These are phyloP conservation scores for Penicillium sp. DNA, from an alignment of 2,329 filamentous ascomycete species.

Conservation along the genomic window DNA sequence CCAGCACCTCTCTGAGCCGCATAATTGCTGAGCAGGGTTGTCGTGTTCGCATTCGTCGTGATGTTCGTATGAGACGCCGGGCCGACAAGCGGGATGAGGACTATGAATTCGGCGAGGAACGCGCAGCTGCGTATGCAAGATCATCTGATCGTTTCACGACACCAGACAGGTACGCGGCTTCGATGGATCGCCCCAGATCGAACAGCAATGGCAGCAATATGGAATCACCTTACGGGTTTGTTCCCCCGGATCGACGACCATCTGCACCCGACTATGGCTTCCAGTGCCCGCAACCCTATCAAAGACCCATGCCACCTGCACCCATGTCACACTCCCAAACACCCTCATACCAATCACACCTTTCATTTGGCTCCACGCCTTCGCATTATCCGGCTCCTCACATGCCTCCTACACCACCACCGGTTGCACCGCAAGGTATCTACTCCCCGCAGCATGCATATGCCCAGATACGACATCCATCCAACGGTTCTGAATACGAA, in stretches of 20 bases:
- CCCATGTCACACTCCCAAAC: slow-evolving; percentile 40
- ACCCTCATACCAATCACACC: slow-evolving; percentile 39
- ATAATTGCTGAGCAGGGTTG: slow-evolving; percentile 95
- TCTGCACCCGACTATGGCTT: slow-evolving; percentile 48
- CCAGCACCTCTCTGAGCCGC: slow-evolving; percentile 84
- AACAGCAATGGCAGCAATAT: slow-evolving; percentile 57
- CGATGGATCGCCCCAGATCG: slow-evolving; percentile 56
- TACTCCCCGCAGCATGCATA: slow-evolving; percentile 38
- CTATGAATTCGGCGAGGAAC: slow-evolving; percentile 64
- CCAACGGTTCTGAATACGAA: slow-evolving; percentile 35
- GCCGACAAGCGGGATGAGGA: slow-evolving; percentile 67
- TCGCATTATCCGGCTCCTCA: slow-evolving; percentile 43
- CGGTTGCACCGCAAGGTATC: slow-evolving; percentile 29
- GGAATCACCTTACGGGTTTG: slow-evolving; percentile 45
- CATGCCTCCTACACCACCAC: slow-evolving; percentile 45
- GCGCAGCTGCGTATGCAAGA: slow-evolving; percentile 42
- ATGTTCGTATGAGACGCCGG: slow-evolving; percentile 86
- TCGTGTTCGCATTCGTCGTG: slow-evolving; percentile 89
- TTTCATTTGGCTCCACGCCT: slow-evolving; percentile 42
- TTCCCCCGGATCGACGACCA: slow-evolving; percentile 46
- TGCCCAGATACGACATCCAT: slow-evolving; percentile 33
- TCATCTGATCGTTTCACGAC: slow-evolving; percentile 49
- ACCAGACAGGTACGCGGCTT: slow-evolving; percentile 48
- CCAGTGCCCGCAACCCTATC: slow-evolving; percentile 33
- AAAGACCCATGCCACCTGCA: slow-evolving; percentile 37